Evolutionary conservation across 2,329 filamentous ascomycete species (phyloP), one percentile per base, ranked within the genome.

Genomic region (Exophiala aquamarina): DNA sequence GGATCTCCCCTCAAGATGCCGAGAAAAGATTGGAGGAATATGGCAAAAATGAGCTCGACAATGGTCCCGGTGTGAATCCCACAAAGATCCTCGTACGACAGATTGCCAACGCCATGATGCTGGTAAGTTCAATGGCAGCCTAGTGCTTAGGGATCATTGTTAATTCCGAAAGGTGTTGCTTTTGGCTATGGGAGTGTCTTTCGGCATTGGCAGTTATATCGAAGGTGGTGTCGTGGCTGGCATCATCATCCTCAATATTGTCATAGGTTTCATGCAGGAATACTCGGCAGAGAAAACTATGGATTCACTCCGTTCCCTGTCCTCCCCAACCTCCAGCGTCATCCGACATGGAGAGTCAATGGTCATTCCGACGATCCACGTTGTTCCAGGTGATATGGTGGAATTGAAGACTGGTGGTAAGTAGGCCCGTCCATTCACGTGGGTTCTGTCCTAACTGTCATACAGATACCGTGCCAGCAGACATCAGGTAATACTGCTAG

Each of bases 21-120:
- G 71, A 74, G 53, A 59, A 61, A 8, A 75, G 82, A 17, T 67
- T 84, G 2, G 72, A 77, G 19, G 66, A 78, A 37, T 77, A 79
- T 66, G 83, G 83, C 3, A 66, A 69, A 13, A 87, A 87, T 55
- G 77, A 85, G 49, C 74, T 87, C 9, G 80, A 88, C 35, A 79
- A 87, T 15, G 83, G 77, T 15, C 81, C 78, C 20, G 79, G 79
- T 20, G 82, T 90, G 38, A 79, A 62, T 76, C 83, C 85, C 73
- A 83, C 76, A 59, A 90, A 84, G 59, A 86, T 87, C 50, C 67
- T 87, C 17, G 69, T 86, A 39, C 73, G 77, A 23, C 83, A 87
- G 61, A 71, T 87, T 43, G 82, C 81, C 49, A 87, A 87, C 64
- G 83, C 83, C 11, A 79, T 87, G 78, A 86, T 80, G 55, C 64